Conservation (phyloP, 1,284 basidiomycete species). For the Naganishia cerealis region DNA sequence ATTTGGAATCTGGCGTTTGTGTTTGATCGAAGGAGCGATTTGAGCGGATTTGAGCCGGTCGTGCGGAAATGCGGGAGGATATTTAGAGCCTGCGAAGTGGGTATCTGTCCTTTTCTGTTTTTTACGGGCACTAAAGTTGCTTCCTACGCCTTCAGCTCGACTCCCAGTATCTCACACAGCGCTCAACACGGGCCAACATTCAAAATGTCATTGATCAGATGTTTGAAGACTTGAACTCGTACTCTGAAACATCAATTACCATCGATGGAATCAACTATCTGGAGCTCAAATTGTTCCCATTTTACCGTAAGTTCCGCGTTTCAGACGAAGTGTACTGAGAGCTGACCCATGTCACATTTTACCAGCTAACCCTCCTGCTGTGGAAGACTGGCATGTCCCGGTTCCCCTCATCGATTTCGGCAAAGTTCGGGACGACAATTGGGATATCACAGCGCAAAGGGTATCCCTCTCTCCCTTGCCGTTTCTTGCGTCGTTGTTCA, state of each 20-base stretch:
- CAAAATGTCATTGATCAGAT: conserved; percentile 90
- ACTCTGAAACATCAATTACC: conserved; percentile 87
- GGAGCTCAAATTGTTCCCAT: conserved; percentile 92
- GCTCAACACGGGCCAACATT: conserved; percentile 69
- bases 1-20: conserved; percentile 96
- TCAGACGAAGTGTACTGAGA: too few species aligned
- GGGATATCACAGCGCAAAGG: conserved; percentile 93
- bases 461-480: conserved; percentile 53
- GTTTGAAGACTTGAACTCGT: conserved; percentile 95
- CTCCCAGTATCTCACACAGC: conserved; percentile 78
- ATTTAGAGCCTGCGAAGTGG: conserved; percentile 79
- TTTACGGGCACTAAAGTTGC: background rate
- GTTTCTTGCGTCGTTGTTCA: background rate
- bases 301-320: conserved; percentile 62
- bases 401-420: conserved; percentile 81
- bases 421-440: conserved; percentile 80
- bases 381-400: conserved; percentile 94
- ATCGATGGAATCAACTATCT: conserved; percentile 87
- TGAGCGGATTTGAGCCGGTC: conserved; percentile 92
- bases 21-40: conserved; percentile 77
- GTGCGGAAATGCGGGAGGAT: conserved; percentile 92
- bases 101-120: conserved; percentile 40
- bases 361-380: conserved; percentile 76
- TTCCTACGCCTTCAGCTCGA: conserved; percentile 66
- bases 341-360: background rate